Conservation (phyloP, 352 stramenopile genomes). For the Phytophthora palmivora region DNA sequence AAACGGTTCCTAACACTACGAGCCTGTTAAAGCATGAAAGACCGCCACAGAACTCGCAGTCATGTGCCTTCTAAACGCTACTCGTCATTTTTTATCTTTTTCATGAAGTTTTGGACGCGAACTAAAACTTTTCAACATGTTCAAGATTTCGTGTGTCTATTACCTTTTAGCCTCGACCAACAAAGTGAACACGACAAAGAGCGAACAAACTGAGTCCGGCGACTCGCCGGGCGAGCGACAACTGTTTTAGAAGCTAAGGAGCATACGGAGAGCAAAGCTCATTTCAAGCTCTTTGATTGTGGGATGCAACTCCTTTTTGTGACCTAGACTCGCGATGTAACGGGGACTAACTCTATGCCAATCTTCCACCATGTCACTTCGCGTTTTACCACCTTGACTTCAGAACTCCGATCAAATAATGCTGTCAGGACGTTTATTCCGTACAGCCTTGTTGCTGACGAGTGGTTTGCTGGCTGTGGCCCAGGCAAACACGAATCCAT, state of each 20-base stretch:
- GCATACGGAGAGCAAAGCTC: constrained; percentile 28
- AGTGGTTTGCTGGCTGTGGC: constrained; percentile 12
- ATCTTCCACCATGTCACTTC: constrained; percentile 20
- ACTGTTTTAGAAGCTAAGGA: background rate
- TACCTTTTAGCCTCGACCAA: constrained; percentile 7
- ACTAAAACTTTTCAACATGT: constrained; percentile 1
- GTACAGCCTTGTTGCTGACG: constrained; percentile 25
- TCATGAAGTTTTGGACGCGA: too few species aligned
- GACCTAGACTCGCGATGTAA: too few species aligned
- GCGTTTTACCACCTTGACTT: constrained; percentile 16
- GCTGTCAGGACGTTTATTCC: constrained; percentile 24
- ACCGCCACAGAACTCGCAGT: background rate
- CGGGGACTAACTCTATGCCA: constrained; percentile 12
- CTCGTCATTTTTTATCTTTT: background rate
- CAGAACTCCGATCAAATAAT: constrained; percentile 19
- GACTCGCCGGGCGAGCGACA: too few species aligned
- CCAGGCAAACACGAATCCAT: constrained; percentile 25
- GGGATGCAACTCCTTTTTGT: background rate
- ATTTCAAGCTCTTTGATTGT: constrained; percentile 23
- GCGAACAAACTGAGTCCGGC: background rate
- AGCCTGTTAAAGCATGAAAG: too few species aligned
- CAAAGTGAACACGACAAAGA: constrained; percentile 1
- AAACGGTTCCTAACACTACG: too few species aligned
- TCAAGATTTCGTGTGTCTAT: constrained; percentile 17
- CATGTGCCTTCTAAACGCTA: background rate